A percentile compares a stretch with the other conserved stretches of the same genome.
These are phyloP conservation scores for Dendrobium nobile DNA, from an alignment of 106 monocot species.

Conservation along the genomic window DNA sequence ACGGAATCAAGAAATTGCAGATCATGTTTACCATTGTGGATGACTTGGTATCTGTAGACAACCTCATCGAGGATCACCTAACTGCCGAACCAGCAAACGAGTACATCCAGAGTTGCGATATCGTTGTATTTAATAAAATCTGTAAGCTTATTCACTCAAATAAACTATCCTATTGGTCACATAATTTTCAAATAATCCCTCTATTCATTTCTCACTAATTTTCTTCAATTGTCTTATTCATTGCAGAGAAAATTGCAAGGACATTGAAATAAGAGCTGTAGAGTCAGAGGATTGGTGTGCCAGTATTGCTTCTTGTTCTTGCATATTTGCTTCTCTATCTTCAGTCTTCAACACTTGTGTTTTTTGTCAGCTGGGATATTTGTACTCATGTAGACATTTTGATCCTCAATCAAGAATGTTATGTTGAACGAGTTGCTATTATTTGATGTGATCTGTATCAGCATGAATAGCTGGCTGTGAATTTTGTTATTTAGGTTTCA, in stretches of 20 bases:
- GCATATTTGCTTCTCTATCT: too few species aligned
- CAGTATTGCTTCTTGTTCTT: too few species aligned
- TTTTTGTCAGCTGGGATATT: too few species aligned
- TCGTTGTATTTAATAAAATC: conserved; percentile 89
- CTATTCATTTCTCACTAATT: background rate
- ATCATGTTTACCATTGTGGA: conserved; percentile 95
- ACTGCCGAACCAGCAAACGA: conserved; percentile 64
- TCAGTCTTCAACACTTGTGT: too few species aligned
- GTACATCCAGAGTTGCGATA: conserved; percentile 93
- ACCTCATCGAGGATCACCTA: conserved; percentile 61
- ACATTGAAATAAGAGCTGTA: background rate
- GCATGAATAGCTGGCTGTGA: too few species aligned
- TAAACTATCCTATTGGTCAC: background rate
- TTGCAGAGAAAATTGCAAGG: background rate
- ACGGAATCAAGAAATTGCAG: conserved; percentile 86
- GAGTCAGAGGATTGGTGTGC: background rate
- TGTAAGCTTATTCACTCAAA: conserved; percentile 25
- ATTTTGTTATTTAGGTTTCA: too few species aligned
- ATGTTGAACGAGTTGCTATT: too few species aligned
- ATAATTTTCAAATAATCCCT: too few species aligned
- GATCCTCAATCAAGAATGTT: too few species aligned
- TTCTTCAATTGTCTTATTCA: background rate
- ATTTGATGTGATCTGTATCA: too few species aligned
- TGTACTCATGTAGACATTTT: too few species aligned
- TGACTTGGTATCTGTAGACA: conserved; percentile 87